Conservation (phyloP, 169 alveolate species). For the Plasmodium vivax region DNA sequence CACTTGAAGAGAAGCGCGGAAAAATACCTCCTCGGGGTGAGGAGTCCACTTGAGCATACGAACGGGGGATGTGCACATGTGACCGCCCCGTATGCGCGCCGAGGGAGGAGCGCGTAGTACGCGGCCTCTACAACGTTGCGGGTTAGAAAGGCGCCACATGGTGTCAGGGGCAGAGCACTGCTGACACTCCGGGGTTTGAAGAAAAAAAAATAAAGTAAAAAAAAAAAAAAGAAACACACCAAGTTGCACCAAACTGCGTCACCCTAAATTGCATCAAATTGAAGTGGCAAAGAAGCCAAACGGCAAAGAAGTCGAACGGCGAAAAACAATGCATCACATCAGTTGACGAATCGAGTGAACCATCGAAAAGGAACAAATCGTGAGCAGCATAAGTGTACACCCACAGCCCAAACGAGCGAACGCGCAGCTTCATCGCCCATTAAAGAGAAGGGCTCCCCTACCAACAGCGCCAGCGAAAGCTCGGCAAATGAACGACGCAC, state of each 20-base stretch:
- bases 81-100: background rate
- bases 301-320: background rate
- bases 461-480: background rate
- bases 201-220: too few species aligned
- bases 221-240: background rate
- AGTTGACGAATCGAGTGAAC: background rate
- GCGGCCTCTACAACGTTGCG: background rate
- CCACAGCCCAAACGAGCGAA: background rate
- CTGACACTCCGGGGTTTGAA: background rate
- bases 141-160: background rate
- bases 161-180: background rate
- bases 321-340: too few species aligned
- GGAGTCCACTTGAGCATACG: background rate
- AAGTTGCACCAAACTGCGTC: background rate
- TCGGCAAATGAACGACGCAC: background rate
- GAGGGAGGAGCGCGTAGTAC: too few species aligned
- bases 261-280: background rate
- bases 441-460: background rate
- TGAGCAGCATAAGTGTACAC: background rate
- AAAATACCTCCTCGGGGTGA: background rate
- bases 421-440: background rate
- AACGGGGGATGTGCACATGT: background rate
- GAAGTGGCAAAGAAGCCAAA: too few species aligned
- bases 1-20: background rate
- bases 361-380: background rate